Base-by-base conservation (phyloP, 179 eudicot species). In the Gypsophila paniculata region DNA sequence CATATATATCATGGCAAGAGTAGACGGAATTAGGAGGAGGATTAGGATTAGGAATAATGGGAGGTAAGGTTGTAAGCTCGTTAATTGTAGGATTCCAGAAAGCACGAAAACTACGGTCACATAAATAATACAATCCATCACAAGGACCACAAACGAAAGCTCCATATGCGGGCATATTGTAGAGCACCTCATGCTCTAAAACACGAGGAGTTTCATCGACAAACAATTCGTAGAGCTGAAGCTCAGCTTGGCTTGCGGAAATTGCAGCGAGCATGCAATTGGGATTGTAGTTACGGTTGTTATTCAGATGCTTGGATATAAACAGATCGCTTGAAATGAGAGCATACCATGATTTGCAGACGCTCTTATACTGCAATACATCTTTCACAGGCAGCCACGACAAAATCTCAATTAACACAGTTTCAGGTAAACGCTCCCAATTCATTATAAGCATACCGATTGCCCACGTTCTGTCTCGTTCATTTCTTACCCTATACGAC, bases 281-380 rank as follows among this genome's bases (percentile, higher is more conserved):
- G 8, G 68, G 59, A 36, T 48, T 48, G 52, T 32, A 23, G 15
- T 13, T 68, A 60, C 62, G 63, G 21, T 60, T 48, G 39, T 59
- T 74, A 58, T 59, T 59, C 17, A 74, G 38, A 46, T 74, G 72
- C 57, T 74, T 74, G 11, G 77, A 59, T 36, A 29, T 21, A 44
- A 74, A 74, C 14, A 12, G 18, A 13, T 61, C 61, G 32, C 61
- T 74, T 21, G 77, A 59, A 32, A 74, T 68, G 8, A 67, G 42
- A 74, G 49, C 58, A 34, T 68, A 46, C 68, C 77, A 74, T 59
- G 68, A 59, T 60, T 74, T 68, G 68, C 77, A 74, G 2, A 74
- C 68, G 32, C 15, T 67, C 48, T 74, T 68, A 48, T 18, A 68
- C 36, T 32, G 68, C 25, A 74, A 68, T 23, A 74, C 8, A 36